Percentiles rank a stretch among this genome's conserved stretches.
Conservation (phyloP, 2,329 filamentous ascomycete genomes). For the Byssothecium circinans region DNA sequence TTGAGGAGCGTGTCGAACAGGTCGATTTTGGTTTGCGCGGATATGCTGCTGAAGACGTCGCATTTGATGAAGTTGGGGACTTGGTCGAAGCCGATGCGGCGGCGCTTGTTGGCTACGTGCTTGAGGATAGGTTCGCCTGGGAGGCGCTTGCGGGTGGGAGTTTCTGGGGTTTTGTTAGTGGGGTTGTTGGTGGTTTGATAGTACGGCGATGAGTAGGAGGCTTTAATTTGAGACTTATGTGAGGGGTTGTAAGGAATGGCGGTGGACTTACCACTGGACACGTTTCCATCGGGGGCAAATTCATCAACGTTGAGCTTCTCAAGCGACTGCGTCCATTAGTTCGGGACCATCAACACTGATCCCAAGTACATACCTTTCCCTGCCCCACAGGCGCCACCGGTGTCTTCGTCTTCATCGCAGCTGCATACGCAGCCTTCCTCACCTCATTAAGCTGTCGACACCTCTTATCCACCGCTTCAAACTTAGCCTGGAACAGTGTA, state of each 20-base stretch:
- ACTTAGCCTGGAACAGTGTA: constrained; percentile 29
- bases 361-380: constrained; percentile 25
- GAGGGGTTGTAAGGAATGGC: neutral
- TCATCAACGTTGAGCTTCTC: constrained; percentile 13
- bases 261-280: constrained; percentile 8
- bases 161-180: neutral
- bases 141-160: neutral
- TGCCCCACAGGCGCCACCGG: constrained; percentile 16
- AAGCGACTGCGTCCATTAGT: constrained; percentile 16
- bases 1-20: constrained; percentile 32
- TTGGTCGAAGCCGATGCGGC: constrained; percentile 19
- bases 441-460: constrained; percentile 28
- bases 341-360: neutral
- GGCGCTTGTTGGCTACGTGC: constrained; percentile 32
- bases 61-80: constrained; percentile 29
- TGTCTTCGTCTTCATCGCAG: constrained; percentile 12
- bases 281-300: constrained; percentile 2
- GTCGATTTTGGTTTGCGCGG: constrained; percentile 25
- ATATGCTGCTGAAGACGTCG: constrained; percentile 23
- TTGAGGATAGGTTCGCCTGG: constrained; percentile 16
- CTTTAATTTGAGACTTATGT: no score
- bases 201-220: neutral
- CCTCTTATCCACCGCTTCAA: constrained; percentile 21
- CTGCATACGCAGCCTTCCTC: constrained; percentile 23
- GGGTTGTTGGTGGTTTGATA: no score